Evolutionary conservation across 805 yeast species (phyloP).

Genomic region (Pichia rugopelliculosa): DNA sequence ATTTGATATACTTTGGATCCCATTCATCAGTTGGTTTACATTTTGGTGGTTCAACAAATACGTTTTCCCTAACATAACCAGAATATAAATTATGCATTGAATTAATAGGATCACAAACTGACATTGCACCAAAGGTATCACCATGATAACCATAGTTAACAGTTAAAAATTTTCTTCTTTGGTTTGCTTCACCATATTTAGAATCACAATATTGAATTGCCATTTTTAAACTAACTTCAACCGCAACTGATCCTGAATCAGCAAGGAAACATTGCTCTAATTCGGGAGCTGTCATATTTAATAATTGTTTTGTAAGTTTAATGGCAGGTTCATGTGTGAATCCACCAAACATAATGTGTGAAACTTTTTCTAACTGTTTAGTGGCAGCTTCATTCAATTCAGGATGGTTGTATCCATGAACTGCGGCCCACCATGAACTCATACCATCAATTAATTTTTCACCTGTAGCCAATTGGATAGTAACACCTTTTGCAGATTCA

Average conservation of each 20-base stretch:
- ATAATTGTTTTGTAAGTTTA: not conserved
- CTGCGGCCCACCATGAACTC: conserved; percentile 10
- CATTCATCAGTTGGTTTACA: conserved; percentile 4
- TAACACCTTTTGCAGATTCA: conserved; percentile 5
- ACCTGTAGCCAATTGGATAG: conserved; percentile 3
- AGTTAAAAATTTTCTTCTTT: conserved; percentile 2
- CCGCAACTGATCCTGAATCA: conserved; percentile 8
- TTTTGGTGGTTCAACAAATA: conserved; percentile 7
- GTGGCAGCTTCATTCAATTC: conserved; percentile 7
- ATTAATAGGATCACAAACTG: conserved; percentile 8
- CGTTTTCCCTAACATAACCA: conserved; percentile 7
- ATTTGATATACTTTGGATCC: conserved; percentile 2
- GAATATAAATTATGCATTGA: conserved; percentile 9
- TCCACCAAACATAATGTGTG: conserved; percentile 11
- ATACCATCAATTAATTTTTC: conserved; percentile 5
- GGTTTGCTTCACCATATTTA: not conserved
- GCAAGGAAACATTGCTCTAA: conserved; percentile 7
- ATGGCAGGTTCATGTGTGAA: conserved; percentile 8
- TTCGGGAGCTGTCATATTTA: conserved; percentile 1
- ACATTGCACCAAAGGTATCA: conserved; percentile 11
- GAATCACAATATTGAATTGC: conserved; percentile 8
- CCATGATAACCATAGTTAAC: conserved; percentile 9
- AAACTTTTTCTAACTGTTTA: conserved; percentile 3
- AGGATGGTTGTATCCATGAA: conserved; percentile 10
- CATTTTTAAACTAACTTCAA: conserved; percentile 9